These are phyloP conservation scores for Ganoderma boninense DNA, from an alignment of 1,284 basidiomycete genomes.

Conservation along the genomic window DNA sequence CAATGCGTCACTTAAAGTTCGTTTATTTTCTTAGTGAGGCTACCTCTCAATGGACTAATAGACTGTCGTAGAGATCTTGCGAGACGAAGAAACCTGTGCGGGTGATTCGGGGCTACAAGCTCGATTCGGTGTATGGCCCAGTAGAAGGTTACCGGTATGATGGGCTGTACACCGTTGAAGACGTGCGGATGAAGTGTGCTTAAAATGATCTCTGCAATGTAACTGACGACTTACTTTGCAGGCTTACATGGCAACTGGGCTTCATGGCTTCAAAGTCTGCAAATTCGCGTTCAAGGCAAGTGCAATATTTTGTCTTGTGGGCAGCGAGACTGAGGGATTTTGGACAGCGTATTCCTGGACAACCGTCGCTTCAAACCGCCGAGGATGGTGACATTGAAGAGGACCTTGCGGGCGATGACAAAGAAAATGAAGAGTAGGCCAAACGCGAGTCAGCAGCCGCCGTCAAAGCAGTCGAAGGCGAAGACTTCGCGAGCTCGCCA, in stretches of 20 bases:
- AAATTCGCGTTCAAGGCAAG: conserved; percentile 81
- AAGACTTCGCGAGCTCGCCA: not conserved
- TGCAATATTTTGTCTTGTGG: conserved; percentile 10
- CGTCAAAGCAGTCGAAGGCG: not conserved
- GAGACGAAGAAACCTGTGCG: conserved; percentile 81
- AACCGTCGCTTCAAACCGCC: conserved; percentile 54
- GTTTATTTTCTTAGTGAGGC: conserved; percentile 5
- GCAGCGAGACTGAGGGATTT: not conserved
- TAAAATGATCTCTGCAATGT: not conserved
- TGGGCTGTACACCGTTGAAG: conserved; percentile 81
- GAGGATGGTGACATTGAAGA: conserved; percentile 20
- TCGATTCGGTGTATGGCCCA: conserved; percentile 73
- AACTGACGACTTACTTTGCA: not conserved
- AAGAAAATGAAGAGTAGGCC: not conserved
- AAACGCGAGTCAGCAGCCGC: not conserved
- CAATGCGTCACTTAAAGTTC: conserved; percentile 74
- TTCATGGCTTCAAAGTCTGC: conserved; percentile 75
- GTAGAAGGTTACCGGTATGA: conserved; percentile 86
- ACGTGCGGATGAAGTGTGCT: conserved; percentile 47
- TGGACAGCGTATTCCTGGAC: conserved; percentile 65
- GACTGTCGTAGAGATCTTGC: conserved; percentile 60
- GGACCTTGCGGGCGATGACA: not conserved
- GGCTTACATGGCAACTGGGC: conserved; percentile 15
- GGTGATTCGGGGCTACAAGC: conserved; percentile 85
- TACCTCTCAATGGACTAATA: conserved; percentile 7